Conservation (phyloP, 768 basidiomycete species). For the Collybia nuda region DNA sequence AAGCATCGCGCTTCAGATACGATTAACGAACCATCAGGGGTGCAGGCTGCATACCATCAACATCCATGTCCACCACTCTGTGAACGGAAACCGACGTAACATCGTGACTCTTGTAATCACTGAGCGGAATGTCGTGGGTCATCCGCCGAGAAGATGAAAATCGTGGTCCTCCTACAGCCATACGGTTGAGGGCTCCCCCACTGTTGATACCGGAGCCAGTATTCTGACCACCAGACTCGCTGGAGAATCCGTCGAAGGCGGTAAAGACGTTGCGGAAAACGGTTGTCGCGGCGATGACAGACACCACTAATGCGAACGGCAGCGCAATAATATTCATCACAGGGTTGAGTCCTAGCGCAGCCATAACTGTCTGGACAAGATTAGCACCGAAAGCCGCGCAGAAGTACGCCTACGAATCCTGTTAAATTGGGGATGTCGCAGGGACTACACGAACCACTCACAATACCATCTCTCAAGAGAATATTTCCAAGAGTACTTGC, state of each 20-base stretch:
- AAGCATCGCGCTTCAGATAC: not conserved
- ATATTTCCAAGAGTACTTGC: slow-evolving; percentile 25
- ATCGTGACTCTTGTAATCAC: slow-evolving; percentile 16
- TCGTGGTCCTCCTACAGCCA: slow-evolving; percentile 1
- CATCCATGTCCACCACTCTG: slow-evolving; percentile 19
- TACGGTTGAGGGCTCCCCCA: not conserved
- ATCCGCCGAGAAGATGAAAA: slow-evolving; percentile 4
- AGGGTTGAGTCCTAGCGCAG: slow-evolving; percentile 28
- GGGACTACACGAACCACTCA: slow-evolving; percentile 7
- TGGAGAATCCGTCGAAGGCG: slow-evolving; percentile 27
- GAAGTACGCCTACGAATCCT: slow-evolving; percentile 24
- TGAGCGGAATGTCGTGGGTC: slow-evolving; percentile 18
- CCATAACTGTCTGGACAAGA: slow-evolving; percentile 30
- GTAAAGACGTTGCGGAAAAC: slow-evolving; percentile 36
- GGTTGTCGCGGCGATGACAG: slow-evolving; percentile 32
- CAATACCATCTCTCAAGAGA: slow-evolving; percentile 32
- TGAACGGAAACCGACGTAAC: slow-evolving; percentile 16
- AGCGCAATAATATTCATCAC: slow-evolving; percentile 33
- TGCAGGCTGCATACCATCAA: slow-evolving; percentile 9
- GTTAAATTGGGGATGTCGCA: not conserved
- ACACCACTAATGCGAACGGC: slow-evolving; percentile 33
- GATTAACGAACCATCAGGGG: slow-evolving; percentile 1
- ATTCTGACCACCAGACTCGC: slow-evolving; percentile 9
- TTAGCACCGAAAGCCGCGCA: slow-evolving; percentile 31
- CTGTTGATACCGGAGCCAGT: not conserved